Conservation (phyloP, 2,329 filamentous ascomycete species). For the Epichloe gansuensis region DNA sequence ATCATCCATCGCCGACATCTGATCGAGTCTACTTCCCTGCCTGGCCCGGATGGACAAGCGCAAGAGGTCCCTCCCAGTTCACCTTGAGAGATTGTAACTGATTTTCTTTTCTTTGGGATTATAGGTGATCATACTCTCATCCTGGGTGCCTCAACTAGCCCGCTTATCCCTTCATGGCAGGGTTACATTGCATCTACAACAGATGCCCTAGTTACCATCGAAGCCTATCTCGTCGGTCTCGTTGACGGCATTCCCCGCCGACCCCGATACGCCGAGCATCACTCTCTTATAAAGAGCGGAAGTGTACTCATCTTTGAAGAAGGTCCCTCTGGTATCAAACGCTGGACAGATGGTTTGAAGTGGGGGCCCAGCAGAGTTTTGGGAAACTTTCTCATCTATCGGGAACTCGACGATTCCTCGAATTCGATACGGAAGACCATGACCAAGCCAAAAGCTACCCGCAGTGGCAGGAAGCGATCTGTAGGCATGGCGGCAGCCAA, state of each 20-base stretch:
- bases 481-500: slow-evolving; percentile 4
- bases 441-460: not conserved
- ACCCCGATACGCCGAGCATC: slow-evolving; percentile 72
- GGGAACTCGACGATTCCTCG: slow-evolving; percentile 48
- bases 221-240: slow-evolving; percentile 61
- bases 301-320: slow-evolving; percentile 86
- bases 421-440: not conserved
- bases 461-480: not conserved
- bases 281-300: slow-evolving; percentile 65
- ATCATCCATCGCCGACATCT: not conserved
- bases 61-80: not conserved
- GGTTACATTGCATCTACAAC: slow-evolving; percentile 54
- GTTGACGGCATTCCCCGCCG: slow-evolving; percentile 66
- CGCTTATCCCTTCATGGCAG: slow-evolving; percentile 50
- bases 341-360: slow-evolving; percentile 81
- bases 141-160: slow-evolving; percentile 8
- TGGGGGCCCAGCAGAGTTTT: slow-evolving; percentile 86
- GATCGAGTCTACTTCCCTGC: too few relatives aligned
- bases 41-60: too few relatives aligned
- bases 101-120: not conserved
- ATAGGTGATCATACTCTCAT: slow-evolving; percentile 1
- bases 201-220: slow-evolving; percentile 69
- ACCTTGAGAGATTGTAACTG: not conserved
- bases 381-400: slow-evolving; percentile 73
- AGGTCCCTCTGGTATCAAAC: slow-evolving; percentile 76